A percentile compares a stretch with the other conserved stretches of the same genome.
Evolutionary conservation across 2,329 filamentous ascomycete species (phyloP).

Genomic region (Neocucurbitaria cava): DNA sequence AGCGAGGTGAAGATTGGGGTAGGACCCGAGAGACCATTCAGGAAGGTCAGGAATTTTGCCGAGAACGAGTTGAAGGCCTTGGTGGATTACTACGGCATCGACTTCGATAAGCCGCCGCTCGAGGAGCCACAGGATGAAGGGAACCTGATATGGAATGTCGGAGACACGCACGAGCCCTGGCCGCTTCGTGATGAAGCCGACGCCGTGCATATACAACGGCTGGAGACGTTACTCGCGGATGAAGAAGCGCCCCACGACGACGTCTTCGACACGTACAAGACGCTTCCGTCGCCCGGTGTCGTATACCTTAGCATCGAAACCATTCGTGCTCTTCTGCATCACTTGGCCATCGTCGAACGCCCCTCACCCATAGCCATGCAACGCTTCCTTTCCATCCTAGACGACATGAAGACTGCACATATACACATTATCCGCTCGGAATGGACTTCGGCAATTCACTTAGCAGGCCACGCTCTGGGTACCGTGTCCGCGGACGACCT

Average conservation of each 20-base stretch:
- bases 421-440: slow-evolving; percentile 71
- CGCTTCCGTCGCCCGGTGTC: slow-evolving; percentile 61
- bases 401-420: slow-evolving; percentile 79
- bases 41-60: slow-evolving; percentile 41
- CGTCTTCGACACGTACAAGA: slow-evolving; percentile 61
- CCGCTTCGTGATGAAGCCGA: slow-evolving; percentile 41
- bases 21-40: slow-evolving; percentile 25
- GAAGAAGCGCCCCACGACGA: slow-evolving; percentile 54
- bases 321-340: slow-evolving; percentile 70
- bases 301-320: slow-evolving; percentile 57
- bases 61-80: slow-evolving; percentile 55
- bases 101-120: slow-evolving; percentile 24
- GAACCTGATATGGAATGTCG: slow-evolving; percentile 40
- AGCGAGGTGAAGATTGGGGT: slow-evolving; percentile 14
- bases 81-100: slow-evolving; percentile 56
- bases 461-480: slow-evolving; percentile 75
- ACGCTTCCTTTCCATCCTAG: slow-evolving; percentile 81
- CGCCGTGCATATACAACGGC: slow-evolving; percentile 41
- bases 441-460: slow-evolving; percentile 85
- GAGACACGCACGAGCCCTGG: slow-evolving; percentile 43
- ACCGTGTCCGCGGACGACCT: slow-evolving; percentile 65
- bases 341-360: slow-evolving; percentile 69
- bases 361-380: slow-evolving; percentile 68
- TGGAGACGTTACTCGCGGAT: slow-evolving; percentile 52
- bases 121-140: slow-evolving; percentile 44